Evolutionary conservation across 2,329 filamentous ascomycete genomes (phyloP), one percentile per base, ranked within the genome.

Genomic region (Trichoderma semiorbis): DNA sequence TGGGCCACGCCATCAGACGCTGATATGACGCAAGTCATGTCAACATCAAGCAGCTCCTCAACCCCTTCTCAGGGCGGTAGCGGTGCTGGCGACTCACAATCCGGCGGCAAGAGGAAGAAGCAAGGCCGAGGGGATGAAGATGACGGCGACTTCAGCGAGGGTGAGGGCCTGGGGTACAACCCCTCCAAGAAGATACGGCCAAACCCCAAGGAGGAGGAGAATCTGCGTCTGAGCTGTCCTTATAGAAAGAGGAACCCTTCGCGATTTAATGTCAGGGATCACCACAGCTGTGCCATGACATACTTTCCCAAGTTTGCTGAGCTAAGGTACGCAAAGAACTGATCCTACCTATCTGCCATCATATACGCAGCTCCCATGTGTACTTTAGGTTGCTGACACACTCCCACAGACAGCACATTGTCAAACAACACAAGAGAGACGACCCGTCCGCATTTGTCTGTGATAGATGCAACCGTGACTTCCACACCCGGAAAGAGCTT

Each of bases 211-310:
- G 81, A 82, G 0, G 81, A 83, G 1, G 81, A 82, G 65, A 82
- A 81, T 57, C 75, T 83, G 5, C 79, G 81, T 2, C 74, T 83
- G 5, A 83, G 83, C 66, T 85, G 84, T 70, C 84, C 84, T 1
- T 85, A 81, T 53, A 78, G 84, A 36, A 84, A 84, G 74, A 78
- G 83, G 14, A 85, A 85, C 55, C 83, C 84, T 1, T 78, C 79
- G 39, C 80, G 83, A 1, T 85, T 85, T 74, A 85, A 85, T 43
- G 81, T 85, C 57, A 79, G 84, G 5, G 83, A 85, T 57, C 81
- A 85, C 47, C 81, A 84, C 65, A 79, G 78, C 24, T 85, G 84
- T 72, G 83, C 83, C 18, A 83, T 82, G 78, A 83, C 80, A 0
- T 82, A 82, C 36, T 84, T 84, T 47, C 78, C 78, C 7, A 83